A percentile compares a stretch with the other conserved stretches of the same genome.
Evolutionary conservation across 495 filamentous ascomycete genomes (phyloP).

Genomic region (Penicillium nucicola): DNA sequence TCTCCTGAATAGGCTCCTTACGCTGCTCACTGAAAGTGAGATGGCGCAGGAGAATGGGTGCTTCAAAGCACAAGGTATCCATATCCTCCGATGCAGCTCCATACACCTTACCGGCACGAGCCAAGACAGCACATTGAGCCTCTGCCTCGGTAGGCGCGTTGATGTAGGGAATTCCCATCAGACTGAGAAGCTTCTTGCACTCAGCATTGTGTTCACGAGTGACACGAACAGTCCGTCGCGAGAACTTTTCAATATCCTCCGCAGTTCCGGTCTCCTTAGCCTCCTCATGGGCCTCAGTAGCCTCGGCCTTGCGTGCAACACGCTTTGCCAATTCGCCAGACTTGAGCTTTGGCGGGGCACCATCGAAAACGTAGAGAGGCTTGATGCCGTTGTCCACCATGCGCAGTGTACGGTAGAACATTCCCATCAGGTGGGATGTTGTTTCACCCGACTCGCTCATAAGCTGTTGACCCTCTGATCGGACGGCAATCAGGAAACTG

Average conservation of each 20-base stretch:
- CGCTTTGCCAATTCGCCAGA: constrained; percentile 94
- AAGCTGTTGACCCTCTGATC: constrained; percentile 92
- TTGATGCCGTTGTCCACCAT: constrained; percentile 99
- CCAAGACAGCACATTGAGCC: constrained; percentile 90
- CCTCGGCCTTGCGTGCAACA: constrained; percentile 85
- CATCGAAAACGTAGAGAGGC: constrained; percentile 96
- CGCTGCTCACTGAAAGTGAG: constrained; percentile 95
- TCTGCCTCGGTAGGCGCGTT: constrained; percentile 95
- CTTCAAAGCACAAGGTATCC: constrained; percentile 95
- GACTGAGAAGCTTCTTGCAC: constrained; percentile 81
- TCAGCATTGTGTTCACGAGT: constrained; percentile 94
- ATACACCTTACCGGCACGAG: constrained; percentile 91
- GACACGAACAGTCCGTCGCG: constrained; percentile 89
- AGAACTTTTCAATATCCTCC: constrained; percentile 97
- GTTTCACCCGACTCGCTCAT: constrained; percentile 92
- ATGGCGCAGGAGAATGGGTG: constrained; percentile 86
- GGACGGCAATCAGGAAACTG: constrained; percentile 95
- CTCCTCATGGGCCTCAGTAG: constrained; percentile 82
- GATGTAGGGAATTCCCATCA: constrained; percentile 97
- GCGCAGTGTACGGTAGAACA: constrained; percentile 98
- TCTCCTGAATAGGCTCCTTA: constrained; percentile 97
- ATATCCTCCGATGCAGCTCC: constrained; percentile 97
- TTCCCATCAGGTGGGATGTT: constrained; percentile 96
- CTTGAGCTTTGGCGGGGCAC: constrained; percentile 93
- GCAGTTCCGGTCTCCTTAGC: constrained; percentile 97